Conservation (phyloP, 345 rosid genomes). For the Camelina neglecta region DNA sequence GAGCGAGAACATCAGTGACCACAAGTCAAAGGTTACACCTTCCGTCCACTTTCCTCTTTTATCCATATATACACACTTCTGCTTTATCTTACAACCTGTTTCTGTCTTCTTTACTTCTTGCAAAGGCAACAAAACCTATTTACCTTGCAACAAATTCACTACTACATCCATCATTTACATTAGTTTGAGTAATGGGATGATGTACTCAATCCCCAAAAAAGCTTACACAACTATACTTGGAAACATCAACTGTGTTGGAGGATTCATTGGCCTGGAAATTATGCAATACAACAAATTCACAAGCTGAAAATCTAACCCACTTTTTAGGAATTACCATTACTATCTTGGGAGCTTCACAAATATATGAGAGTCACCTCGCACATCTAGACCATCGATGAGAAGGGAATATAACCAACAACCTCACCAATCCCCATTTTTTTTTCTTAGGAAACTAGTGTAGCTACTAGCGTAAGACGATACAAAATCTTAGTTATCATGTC, state of each 20-base stretch:
- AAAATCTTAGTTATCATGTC: slow-evolving; percentile 5
- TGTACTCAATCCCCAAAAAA: slow-evolving; percentile 5
- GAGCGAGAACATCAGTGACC: slow-evolving; percentile 52
- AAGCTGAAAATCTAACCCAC: slow-evolving; percentile 16
- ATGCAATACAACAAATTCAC: neutral
- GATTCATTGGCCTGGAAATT: neutral
- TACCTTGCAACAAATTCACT: slow-evolving; percentile 26
- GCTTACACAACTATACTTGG: slow-evolving; percentile 11
- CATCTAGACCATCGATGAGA: slow-evolving; percentile 47
- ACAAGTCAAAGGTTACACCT: slow-evolving; percentile 28
- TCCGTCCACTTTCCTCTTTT: slow-evolving; percentile 15
- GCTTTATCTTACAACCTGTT: neutral
- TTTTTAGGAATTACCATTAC: neutral
- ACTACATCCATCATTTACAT: slow-evolving; percentile 10
- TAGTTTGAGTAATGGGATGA: neutral
- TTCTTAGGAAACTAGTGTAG: slow-evolving; percentile 1
- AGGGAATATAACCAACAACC: slow-evolving; percentile 38
- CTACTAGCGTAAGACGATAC: neutral
- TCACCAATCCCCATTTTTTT: slow-evolving; percentile 6
- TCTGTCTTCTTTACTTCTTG: slow-evolving; percentile 19
- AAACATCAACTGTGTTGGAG: neutral
- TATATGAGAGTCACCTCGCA: slow-evolving; percentile 42
- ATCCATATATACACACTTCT: neutral
- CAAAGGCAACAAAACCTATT: slow-evolving; percentile 1
- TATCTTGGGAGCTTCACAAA: slow-evolving; percentile 10